phyloP scores from a whole-genome alignment of 768 basidiomycete species.

The Cystofilobasidium capitatum region DNA sequence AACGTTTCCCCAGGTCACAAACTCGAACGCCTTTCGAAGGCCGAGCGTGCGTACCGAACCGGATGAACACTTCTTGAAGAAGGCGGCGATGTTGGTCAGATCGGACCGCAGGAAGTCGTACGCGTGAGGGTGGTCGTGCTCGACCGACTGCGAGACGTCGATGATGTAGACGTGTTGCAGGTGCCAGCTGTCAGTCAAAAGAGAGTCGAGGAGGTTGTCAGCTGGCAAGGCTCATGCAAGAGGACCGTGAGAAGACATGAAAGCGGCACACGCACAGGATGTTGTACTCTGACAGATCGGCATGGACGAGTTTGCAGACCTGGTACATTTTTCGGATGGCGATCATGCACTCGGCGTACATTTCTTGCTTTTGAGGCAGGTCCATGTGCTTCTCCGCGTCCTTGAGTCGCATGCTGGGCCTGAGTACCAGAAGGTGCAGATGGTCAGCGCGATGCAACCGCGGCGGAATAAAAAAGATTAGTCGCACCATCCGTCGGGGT shows the following conservation, averaged over 20 bases:
- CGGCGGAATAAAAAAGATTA: slow-evolving; percentile 26
- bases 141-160: slow-evolving; percentile 97
- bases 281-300: slow-evolving; percentile 97
- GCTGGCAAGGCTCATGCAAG: background rate
- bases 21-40: slow-evolving; percentile 74
- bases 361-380: slow-evolving; percentile 42
- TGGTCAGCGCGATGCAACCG: background rate
- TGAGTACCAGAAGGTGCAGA: slow-evolving; percentile 36
- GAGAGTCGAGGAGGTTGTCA: background rate
- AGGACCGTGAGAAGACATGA: background rate
- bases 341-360: slow-evolving; percentile 74
- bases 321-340: slow-evolving; percentile 76
- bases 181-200: slow-evolving; percentile 37
- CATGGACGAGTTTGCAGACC: slow-evolving; percentile 86
- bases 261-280: slow-evolving; percentile 54
- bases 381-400: slow-evolving; percentile 54
- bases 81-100: slow-evolving; percentile 85
- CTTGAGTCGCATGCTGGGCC: slow-evolving; percentile 88
- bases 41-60: slow-evolving; percentile 65
- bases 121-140: slow-evolving; percentile 91
- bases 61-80: slow-evolving; percentile 55
- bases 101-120: slow-evolving; percentile 93
- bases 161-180: slow-evolving; percentile 73
- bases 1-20: slow-evolving; percentile 55
- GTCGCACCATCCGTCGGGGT: slow-evolving; percentile 69